Evolutionary conservation across 2,329 filamentous ascomycete species (phyloP).

Genomic region (Ustulina deusta): DNA sequence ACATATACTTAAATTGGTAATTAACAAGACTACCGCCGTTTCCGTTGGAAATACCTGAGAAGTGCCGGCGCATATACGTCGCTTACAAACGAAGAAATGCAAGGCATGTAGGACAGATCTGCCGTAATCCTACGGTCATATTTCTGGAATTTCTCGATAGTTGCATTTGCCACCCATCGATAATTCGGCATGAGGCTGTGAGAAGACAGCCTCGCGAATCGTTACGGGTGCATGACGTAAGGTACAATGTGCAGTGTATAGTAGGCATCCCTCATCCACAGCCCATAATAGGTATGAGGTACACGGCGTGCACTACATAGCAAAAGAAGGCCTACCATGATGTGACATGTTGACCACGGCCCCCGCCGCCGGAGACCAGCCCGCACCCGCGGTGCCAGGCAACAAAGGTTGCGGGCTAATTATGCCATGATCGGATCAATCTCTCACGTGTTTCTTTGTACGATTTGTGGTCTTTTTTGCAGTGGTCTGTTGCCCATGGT

Average conservation of each 20-base stretch:
- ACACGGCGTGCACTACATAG: background rate
- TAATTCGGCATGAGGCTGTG: conserved; percentile 10
- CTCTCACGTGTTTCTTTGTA: conserved; percentile 38
- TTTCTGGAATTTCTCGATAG: background rate
- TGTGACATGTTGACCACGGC: conserved; percentile 18
- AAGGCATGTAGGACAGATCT: background rate
- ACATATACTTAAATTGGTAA: conserved; percentile 19
- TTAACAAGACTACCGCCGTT: conserved; percentile 17
- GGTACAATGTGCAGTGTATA: background rate
- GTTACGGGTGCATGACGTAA: conserved; percentile 32
- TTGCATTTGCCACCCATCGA: background rate
- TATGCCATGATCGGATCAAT: conserved; percentile 22
- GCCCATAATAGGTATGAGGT: conserved; percentile 7
- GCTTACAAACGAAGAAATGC: conserved; percentile 1
- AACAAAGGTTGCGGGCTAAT: conserved; percentile 25
- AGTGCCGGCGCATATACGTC: conserved; percentile 7
- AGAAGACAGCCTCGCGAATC: conserved; percentile 23
- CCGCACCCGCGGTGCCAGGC: conserved; percentile 39
- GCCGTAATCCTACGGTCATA: conserved; percentile 5
- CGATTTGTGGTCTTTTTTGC: conserved; percentile 16
- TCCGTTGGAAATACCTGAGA: conserved; percentile 20
- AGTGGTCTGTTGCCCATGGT: background rate
- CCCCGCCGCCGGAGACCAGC: conserved; percentile 21
- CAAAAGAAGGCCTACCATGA: conserved; percentile 2
- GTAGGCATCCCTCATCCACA: conserved; percentile 9